phyloP scores from a whole-genome alignment of 2,329 filamentous ascomycete genomes.

The Hypoxylon sp. region DNA sequence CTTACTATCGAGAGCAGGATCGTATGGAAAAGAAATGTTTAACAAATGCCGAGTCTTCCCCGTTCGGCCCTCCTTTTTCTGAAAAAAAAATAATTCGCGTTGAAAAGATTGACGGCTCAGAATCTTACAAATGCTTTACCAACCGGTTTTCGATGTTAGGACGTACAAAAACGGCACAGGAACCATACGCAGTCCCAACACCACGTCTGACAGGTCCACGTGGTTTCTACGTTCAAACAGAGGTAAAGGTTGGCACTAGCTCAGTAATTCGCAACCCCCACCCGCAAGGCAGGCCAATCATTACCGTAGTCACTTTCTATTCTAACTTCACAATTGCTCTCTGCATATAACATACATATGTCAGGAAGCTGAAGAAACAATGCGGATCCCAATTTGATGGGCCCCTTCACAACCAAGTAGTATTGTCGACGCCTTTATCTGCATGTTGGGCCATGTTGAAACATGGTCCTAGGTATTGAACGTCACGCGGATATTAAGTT shows the following conservation, averaged over 20 bases:
- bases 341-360: constrained; percentile 3
- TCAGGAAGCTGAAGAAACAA: neutral
- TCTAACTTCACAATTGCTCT: neutral
- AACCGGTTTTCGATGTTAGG: neutral
- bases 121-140: neutral
- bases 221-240: neutral
- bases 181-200: neutral
- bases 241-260: neutral
- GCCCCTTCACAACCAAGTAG: neutral
- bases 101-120: neutral
- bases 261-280: neutral
- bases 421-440: neutral
- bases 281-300: neutral
- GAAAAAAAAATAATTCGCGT: too few species aligned
- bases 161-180: neutral
- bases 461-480: neutral
- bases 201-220: neutral
- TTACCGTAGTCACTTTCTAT: neutral
- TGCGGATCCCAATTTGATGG: neutral
- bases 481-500: neutral
- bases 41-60: too few species aligned
- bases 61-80: too few species aligned
- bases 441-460: neutral
- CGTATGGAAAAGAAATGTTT: too few species aligned
- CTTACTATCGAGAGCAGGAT: too few species aligned